Conservation (phyloP, 2,329 filamentous ascomycete genomes). For the Pseudopithomyces maydicus region DNA sequence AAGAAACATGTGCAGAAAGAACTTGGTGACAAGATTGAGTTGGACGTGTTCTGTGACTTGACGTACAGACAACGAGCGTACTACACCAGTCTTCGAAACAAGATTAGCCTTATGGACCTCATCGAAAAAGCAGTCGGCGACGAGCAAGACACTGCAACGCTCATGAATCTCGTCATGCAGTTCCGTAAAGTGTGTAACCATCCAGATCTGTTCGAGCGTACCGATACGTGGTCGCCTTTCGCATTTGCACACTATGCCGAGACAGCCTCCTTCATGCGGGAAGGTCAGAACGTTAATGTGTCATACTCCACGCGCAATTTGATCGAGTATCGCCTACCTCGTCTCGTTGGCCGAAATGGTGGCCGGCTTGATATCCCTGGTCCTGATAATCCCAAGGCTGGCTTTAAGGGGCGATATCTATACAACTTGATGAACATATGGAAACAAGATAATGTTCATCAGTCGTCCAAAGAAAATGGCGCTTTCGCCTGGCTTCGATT, state of each 20-base stretch:
- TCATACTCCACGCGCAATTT: slow-evolving; percentile 85
- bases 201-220: slow-evolving; percentile 93
- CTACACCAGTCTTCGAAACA: slow-evolving; percentile 90
- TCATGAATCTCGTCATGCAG: slow-evolving; percentile 99
- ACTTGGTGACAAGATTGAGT: slow-evolving; percentile 96
- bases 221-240: slow-evolving; percentile 86
- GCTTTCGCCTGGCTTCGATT: slow-evolving; percentile 92
- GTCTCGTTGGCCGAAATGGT: slow-evolving; percentile 78
- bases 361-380: slow-evolving; percentile 78
- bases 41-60: slow-evolving; percentile 94
- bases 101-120: slow-evolving; percentile 98
- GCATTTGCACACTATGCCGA: slow-evolving; percentile 88
- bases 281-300: slow-evolving; percentile 78
- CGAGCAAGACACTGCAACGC: slow-evolving; percentile 89
- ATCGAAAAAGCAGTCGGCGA: slow-evolving; percentile 97
- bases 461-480: slow-evolving; percentile 64
- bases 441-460: slow-evolving; percentile 75
- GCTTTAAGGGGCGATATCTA: slow-evolving; percentile 79
- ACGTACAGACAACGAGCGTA: slow-evolving; percentile 95
- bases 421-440: slow-evolving; percentile 89
- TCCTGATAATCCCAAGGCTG: slow-evolving; percentile 73
- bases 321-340: slow-evolving; percentile 84
- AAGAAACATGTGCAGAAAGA: slow-evolving; percentile 99
- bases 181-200: slow-evolving; percentile 99
- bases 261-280: slow-evolving; percentile 91